Conservation (phyloP, 257 asterid species). For the Solanum appendiculatum region DNA sequence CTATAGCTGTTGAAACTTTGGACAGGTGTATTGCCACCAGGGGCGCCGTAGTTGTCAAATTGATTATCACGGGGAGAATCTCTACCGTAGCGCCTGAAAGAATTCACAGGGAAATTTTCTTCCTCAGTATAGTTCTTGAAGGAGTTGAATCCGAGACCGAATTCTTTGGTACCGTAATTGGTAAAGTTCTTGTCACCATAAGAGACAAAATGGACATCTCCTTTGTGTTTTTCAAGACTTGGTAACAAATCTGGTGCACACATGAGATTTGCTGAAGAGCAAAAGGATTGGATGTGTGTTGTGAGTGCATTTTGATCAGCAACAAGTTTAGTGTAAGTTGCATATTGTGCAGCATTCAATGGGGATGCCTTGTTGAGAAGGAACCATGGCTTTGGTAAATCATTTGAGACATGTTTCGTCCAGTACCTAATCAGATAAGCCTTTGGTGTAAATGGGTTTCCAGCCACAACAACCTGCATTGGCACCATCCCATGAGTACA, state of each 20-base stretch:
- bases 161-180: conserved; percentile 40
- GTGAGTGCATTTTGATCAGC: conserved; percentile 7
- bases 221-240: conserved; percentile 3
- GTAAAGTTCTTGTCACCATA: conserved; percentile 38
- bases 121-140: conserved; percentile 48
- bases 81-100: conserved; percentile 75
- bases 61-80: conserved; percentile 39
- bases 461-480: neutral
- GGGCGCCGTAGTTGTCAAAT: conserved; percentile 48
- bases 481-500: neutral
- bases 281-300: conserved; percentile 3
- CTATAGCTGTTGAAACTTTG: conserved; percentile 67
- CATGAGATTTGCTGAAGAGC: conserved; percentile 12
- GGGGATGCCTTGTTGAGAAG: neutral
- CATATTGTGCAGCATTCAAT: neutral
- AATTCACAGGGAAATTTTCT: neutral
- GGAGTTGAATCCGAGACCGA: conserved; percentile 34
- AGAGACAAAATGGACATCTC: neutral
- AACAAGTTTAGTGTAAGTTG: neutral
- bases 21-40: conserved; percentile 30
- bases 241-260: conserved; percentile 10
- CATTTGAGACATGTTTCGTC: neutral
- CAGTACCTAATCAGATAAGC: neutral
- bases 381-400: neutral
- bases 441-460: neutral